phyloP scores from a whole-genome alignment of 495 filamentous ascomycete genomes.

The Pseudotulostoma volvatum region DNA sequence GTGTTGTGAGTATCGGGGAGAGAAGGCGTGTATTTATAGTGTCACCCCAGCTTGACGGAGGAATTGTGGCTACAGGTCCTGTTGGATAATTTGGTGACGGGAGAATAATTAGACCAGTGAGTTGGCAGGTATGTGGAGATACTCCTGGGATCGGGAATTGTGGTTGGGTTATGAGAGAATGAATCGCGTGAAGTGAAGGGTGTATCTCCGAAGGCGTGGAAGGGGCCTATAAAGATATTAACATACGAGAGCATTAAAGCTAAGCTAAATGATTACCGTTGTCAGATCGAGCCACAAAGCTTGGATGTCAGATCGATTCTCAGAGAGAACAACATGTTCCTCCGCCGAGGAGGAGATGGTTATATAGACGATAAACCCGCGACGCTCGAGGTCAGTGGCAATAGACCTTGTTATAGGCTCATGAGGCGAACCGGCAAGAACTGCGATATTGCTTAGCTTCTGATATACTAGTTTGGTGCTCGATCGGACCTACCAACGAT shows the following conservation, averaged over 20 bases:
- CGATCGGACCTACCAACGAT: conserved; percentile 44
- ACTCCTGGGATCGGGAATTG: conserved; percentile 56
- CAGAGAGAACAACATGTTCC: conserved; percentile 57
- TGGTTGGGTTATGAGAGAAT: conserved; percentile 47
- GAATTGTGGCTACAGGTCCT: conserved; percentile 66
- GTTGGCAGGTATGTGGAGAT: conserved; percentile 52
- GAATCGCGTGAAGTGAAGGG: conserved; percentile 35
- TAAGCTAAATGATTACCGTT: conserved; percentile 15
- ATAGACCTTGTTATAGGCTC: conserved; percentile 69
- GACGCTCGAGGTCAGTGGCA: conserved; percentile 68
- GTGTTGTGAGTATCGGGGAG: conserved; percentile 71
- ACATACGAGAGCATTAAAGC: too few species aligned
- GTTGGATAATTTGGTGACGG: conserved; percentile 43
- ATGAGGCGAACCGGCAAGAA: conserved; percentile 67
- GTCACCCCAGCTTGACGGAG: conserved; percentile 69
- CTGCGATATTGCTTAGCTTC: conserved; percentile 14
- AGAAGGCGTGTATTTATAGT: conserved; percentile 83
- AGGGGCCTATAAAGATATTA: conserved; percentile 25
- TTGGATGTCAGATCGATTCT: conserved; percentile 63
- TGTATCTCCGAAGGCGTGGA: conserved; percentile 38
- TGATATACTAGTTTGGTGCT: neutral
- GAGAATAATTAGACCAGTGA: conserved; percentile 66
- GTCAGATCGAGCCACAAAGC: conserved; percentile 71
- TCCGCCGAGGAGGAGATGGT: conserved; percentile 67
- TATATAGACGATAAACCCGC: conserved; percentile 87